Evolutionary conservation across 1,139 yeast species (phyloP), one percentile per base, ranked within the genome.

Genomic region (Blastobotrys ciferrii): DNA sequence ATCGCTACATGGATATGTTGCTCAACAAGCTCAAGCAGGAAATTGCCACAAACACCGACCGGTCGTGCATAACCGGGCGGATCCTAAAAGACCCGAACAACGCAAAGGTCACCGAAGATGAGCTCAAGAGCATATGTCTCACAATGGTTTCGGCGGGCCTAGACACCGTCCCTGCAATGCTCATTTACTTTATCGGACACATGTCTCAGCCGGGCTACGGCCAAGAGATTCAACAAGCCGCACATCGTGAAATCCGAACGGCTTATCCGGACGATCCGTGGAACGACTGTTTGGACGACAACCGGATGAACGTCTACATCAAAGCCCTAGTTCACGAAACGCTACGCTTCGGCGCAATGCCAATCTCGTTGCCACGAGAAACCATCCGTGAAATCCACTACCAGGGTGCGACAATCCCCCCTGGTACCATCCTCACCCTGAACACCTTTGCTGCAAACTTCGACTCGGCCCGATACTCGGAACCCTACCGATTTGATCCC

Each of bases 71-170:
- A 43, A 71, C 79, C 6, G 81, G 81, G 2, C 63, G 65, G 41
- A 68, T 75, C 5, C 58, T 74, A 18, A 61, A 66, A 37, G 61
- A 61, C 28, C 42, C 44, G 2, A 35, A 43, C 6, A 42, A 41
- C 6, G 43, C 57, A n/a, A 50, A 42, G 13, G 53, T 75, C 28
- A 63, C 66, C 3, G 64, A 62, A 1, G 65, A 65, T 2, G 88
- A 84, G 58, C 64, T 83, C 43, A 74, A 74, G 47, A 80, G 87
- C 43, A 74, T 83, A 5, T 84, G 91, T 60, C 67, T 85, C 42
- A 82, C 92, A 0, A 80, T 84, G 83, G 82, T 85, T 0, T 82
- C 89, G 56, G 92, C 92, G 3, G 94, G 94, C 0, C 67, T 85
- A 31, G 92, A 85, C 60, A 85, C 86, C 52, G 79, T 84, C 0